phyloP scores from a whole-genome alignment of 768 basidiomycete genomes.

The Tylopilus intermedius region DNA sequence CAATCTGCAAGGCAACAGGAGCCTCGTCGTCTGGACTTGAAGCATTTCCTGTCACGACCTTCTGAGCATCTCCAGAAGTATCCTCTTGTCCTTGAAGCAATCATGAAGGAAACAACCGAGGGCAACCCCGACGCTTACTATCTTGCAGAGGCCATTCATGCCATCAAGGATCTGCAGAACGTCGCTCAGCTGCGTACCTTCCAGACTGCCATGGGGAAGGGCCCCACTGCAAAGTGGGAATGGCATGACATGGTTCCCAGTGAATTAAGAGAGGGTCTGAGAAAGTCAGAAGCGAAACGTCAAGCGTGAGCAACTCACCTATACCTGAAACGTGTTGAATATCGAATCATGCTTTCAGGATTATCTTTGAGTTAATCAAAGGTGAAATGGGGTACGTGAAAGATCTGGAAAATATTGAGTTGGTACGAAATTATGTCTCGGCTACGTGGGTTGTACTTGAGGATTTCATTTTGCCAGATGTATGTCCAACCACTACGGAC shows the following conservation, averaged over 20 bases:
- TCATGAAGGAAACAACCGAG: constrained; percentile 73
- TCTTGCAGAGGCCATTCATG: constrained; percentile 74
- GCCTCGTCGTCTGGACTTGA: constrained; percentile 55
- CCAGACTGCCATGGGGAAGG: constrained; percentile 84
- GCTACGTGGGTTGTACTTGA: constrained; percentile 1
- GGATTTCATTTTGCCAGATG: constrained; percentile 45
- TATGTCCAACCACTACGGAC: constrained; percentile 72
- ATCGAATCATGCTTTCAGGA: constrained; percentile 38
- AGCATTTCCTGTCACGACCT: constrained; percentile 57
- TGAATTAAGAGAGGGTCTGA: constrained; percentile 55
- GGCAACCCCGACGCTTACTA: constrained; percentile 83
- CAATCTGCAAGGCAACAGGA: constrained; percentile 51
- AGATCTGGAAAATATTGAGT: constrained; percentile 82
- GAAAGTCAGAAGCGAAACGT: constrained; percentile 74
- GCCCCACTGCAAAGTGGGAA: constrained; percentile 74
- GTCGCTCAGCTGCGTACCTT: constrained; percentile 83
- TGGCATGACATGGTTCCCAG: constrained; percentile 84
- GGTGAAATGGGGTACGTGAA: constrained; percentile 94
- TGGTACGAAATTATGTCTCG: constrained; percentile 39
- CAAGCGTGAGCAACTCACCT: constrained; percentile 59
- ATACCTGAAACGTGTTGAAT: not conserved
- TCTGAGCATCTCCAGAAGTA: constrained; percentile 63
- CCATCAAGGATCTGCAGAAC: constrained; percentile 77
- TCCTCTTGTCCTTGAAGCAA: constrained; percentile 79
- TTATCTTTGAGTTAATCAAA: constrained; percentile 93